A percentile compares a stretch with the other conserved stretches of the same genome.
Evolutionary conservation across 371 early-diverging fungal genomes (phyloP).

Genomic region (Mucor lusitanicus): DNA sequence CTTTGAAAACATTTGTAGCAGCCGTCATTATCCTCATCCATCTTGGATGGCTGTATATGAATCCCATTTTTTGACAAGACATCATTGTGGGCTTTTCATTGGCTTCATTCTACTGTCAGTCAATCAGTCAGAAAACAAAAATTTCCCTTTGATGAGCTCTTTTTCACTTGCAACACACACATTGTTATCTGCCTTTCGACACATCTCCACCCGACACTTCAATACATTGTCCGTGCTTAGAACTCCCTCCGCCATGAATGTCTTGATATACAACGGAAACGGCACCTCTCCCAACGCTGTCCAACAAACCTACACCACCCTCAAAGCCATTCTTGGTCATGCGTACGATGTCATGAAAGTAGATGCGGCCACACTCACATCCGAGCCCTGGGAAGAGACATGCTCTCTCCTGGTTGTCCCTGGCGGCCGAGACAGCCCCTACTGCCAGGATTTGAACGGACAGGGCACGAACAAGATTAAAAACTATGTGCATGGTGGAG

Average conservation of each 20-base stretch:
- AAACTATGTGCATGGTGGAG: constrained; percentile 76
- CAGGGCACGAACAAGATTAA: constrained; percentile 58
- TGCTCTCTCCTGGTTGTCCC: constrained; percentile 85
- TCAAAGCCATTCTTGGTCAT: constrained; percentile 69
- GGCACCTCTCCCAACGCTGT: constrained; percentile 72
- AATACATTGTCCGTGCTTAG: background rate
- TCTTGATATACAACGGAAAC: constrained; percentile 80
- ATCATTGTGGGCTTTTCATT: too few relatives aligned
- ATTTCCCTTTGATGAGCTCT: too few relatives aligned
- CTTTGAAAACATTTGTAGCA: too few relatives aligned
- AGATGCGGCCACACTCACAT: constrained; percentile 61
- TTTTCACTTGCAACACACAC: background rate
- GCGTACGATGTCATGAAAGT: constrained; percentile 84
- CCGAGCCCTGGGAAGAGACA: constrained; percentile 83
- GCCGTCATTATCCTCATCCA: too few relatives aligned
- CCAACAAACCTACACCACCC: constrained; percentile 60
- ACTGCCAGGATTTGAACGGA: constrained; percentile 68
- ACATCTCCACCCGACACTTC: background rate
- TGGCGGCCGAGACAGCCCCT: constrained; percentile 88
- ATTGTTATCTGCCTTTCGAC: background rate
- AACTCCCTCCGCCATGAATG: constrained; percentile 57
- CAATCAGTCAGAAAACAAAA: background rate
- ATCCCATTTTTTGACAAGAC: too few relatives aligned
- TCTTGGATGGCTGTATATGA: too few relatives aligned
- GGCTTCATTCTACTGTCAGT: too few relatives aligned